A percentile compares a stretch with the other conserved stretches of the same genome.
Conservation (phyloP, 495 filamentous ascomycete genomes). For the Echria macrotheca region DNA sequence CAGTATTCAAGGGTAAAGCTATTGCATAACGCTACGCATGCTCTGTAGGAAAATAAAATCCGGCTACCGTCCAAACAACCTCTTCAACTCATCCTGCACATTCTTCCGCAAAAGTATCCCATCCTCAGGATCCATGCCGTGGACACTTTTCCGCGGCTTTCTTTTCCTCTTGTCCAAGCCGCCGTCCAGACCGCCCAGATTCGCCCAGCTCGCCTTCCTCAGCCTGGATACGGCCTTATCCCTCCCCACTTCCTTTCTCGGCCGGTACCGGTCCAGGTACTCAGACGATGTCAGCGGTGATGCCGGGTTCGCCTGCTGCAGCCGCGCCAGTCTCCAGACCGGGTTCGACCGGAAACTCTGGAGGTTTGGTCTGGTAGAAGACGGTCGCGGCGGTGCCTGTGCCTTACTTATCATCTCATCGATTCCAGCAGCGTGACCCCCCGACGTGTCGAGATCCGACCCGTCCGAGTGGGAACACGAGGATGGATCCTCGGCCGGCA, state of each 20-base stretch:
- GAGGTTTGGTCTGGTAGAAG: too few relatives aligned
- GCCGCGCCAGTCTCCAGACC: background rate
- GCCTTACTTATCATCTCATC: too few relatives aligned
- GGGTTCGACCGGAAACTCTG: too few relatives aligned
- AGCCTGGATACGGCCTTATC: too few relatives aligned
- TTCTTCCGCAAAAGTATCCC: constrained; percentile 6
- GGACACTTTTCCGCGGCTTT: background rate
- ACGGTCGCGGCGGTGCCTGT: too few relatives aligned
- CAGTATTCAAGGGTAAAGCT: too few relatives aligned
- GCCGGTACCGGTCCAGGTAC: constrained; percentile 10
- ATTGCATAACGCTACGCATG: too few relatives aligned
- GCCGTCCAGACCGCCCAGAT: constrained; percentile 6
- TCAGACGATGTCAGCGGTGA: constrained; percentile 8
- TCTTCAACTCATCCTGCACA: constrained; percentile 32
- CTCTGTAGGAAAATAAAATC: too few relatives aligned
- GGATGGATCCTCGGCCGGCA: constrained; percentile 22
- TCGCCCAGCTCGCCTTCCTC: constrained; percentile 2
- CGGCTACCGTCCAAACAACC: constrained; percentile 29
- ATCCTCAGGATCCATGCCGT: too few relatives aligned
- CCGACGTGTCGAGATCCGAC: too few relatives aligned
- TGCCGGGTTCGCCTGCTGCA: background rate
- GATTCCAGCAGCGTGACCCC: too few relatives aligned
- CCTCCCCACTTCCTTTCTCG: background rate
- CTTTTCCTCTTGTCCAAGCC: background rate
- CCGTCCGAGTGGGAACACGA: too few relatives aligned